Evolutionary conservation across 1,139 yeast genomes (phyloP), one percentile per base, ranked within the genome.

Genomic region (Keqinozyma sinolaborantium): DNA sequence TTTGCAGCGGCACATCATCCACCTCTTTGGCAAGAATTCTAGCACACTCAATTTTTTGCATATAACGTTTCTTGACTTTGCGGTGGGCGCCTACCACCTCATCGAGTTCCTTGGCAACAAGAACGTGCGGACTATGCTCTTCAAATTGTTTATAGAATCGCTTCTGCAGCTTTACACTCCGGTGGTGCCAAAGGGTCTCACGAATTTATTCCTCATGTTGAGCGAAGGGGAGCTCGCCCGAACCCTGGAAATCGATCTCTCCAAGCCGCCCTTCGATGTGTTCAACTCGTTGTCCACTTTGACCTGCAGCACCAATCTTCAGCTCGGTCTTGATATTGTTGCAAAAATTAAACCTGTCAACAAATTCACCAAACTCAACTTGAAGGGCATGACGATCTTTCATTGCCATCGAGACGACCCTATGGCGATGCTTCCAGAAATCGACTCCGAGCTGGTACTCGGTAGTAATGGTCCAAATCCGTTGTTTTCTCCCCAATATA

Each of bases 131-230:
- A 47, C 47, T 29, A 48, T 47, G 34, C 51, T 64, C 16, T 59
- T 56, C 43, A 64, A 64, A 44, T 41, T 63, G 26, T 60, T 61
- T 42, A 55, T 57, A 19, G 56, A 61, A 10, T 40, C 40, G n/a
- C 35, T 48, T 9, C 27, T 39, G 12, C 58, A 54, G 19, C 46
- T 64, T 27, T 44, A 51, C 35, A 24, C 34, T 6, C 70, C 70
- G 4, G 29, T 31, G 3, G 35, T 51, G 1, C 69, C 70, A 0
- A 51, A 39, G 23, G 49, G 53, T 20, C 40, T 64, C 23, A 54
- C 63, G 14, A 60, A 62, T 38, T 44, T 64, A 29, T 60, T 60
- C 29, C 41, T 64, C 20, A 53, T 60, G 61, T 41, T 63, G 28
- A 55, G 58, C 34, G 70, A 63, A 32, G 18, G 30, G 9, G 66